Conservation (phyloP, 257 asterid genomes). For the Petrea volubilis region DNA sequence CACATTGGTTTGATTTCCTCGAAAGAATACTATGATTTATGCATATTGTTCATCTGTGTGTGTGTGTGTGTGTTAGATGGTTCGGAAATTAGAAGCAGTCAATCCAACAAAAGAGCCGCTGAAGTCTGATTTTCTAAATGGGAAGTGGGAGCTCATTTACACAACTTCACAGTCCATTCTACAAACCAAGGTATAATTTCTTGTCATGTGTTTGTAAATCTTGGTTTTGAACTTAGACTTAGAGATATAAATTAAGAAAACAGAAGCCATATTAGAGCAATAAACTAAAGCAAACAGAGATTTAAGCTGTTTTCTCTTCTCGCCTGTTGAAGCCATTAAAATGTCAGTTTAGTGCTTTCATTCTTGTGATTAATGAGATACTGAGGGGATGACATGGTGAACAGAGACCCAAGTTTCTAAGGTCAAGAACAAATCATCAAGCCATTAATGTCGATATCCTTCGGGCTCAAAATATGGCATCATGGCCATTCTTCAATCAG, state of each 20-base stretch:
- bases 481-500: slow-evolving; percentile 85
- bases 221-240: no score
- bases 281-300: no score
- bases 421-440: slow-evolving; percentile 66
- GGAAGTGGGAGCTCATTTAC: slow-evolving; percentile 92
- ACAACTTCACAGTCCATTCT: slow-evolving; percentile 83
- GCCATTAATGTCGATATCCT: slow-evolving; percentile 76
- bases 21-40: no score
- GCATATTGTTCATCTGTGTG: no score
- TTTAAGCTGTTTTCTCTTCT: background rate
- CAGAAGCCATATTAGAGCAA: no score
- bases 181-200: slow-evolving; percentile 53
- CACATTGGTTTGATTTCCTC: no score
- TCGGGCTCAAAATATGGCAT: slow-evolving; percentile 86
- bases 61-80: no score
- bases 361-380: slow-evolving; percentile 9
- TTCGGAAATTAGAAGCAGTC: slow-evolving; percentile 59
- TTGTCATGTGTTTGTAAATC: slow-evolving; percentile 16
- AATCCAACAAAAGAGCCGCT: slow-evolving; percentile 75
- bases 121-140: slow-evolving; percentile 60
- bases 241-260: background rate
- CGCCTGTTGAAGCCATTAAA: background rate
- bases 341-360: slow-evolving; percentile 35
- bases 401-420: slow-evolving; percentile 82
- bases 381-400: slow-evolving; percentile 20